Percentiles rank a stretch among this genome's conserved stretches.
phyloP scores from a whole-genome alignment of 2,329 filamentous ascomycete genomes.

The Pseudofabraea citricarpa region DNA sequence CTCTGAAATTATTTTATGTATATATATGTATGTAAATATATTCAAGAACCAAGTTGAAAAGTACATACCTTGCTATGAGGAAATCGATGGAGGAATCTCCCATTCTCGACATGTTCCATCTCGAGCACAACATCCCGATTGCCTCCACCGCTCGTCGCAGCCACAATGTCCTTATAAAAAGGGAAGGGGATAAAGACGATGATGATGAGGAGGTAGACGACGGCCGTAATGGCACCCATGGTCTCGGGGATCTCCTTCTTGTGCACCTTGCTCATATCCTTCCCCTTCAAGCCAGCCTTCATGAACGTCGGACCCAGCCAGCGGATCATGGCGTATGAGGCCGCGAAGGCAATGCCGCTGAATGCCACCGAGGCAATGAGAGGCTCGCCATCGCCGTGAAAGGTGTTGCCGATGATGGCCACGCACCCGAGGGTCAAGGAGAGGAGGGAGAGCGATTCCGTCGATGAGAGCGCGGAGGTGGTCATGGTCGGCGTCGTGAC shows the following conservation, averaged over 20 bases:
- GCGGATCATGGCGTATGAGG: conserved; percentile 79
- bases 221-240: conserved; percentile 90
- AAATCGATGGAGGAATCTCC: conserved; percentile 83
- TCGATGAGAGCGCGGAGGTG: conserved; percentile 38
- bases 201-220: conserved; percentile 84
- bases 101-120: conserved; percentile 50
- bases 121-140: conserved; percentile 78
- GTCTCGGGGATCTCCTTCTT: conserved; percentile 83
- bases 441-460: conserved; percentile 51
- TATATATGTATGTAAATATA: too few relatives aligned
- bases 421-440: conserved; percentile 64
- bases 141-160: conserved; percentile 87
- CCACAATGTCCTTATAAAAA: conserved; percentile 97
- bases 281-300: conserved; percentile 81
- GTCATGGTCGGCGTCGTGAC: conserved; percentile 10
- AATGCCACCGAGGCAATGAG: conserved; percentile 85
- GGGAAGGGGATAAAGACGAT: conserved; percentile 95
- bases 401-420: conserved; percentile 73
- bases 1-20: too few relatives aligned
- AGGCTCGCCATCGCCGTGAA: conserved; percentile 79
- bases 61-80: conserved; percentile 79
- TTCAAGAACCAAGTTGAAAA: too few relatives aligned
- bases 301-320: conserved; percentile 93
- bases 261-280: conserved; percentile 76
- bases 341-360: conserved; percentile 76